These are phyloP conservation scores for Cucumis variabilis DNA, from an alignment of 331 rosid species.

Conservation along the genomic window DNA sequence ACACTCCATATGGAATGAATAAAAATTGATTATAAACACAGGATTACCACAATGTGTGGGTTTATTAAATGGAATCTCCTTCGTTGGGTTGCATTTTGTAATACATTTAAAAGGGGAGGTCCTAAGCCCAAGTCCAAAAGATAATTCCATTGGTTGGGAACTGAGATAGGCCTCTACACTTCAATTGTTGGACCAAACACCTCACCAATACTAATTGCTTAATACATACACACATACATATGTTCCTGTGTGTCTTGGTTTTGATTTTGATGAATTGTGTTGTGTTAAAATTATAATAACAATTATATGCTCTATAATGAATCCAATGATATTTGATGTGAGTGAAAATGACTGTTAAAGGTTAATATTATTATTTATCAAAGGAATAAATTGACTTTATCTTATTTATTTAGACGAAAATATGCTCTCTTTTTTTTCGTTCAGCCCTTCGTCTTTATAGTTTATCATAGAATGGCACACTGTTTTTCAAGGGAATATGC, in stretches of 20 bases:
- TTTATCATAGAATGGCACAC: too few relatives aligned
- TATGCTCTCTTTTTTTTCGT: neutral
- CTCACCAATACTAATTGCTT: neutral
- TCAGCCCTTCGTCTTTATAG: neutral
- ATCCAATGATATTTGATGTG: neutral
- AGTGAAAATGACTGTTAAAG: neutral
- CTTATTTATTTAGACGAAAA: neutral
- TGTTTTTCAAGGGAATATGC: too few relatives aligned
- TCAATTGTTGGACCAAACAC: neutral
- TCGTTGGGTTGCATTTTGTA: too few relatives aligned
- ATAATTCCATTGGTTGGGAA: neutral
- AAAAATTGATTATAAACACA: too few relatives aligned
- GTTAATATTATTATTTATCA: neutral
- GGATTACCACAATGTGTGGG: neutral
- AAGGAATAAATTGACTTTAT: conserved; percentile 13
- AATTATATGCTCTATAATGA: too few relatives aligned
- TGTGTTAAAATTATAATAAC: too few relatives aligned
- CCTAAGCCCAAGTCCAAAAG: neutral
- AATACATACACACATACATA: too few relatives aligned
- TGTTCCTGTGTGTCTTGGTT: too few relatives aligned
- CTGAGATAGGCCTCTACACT: too few relatives aligned
- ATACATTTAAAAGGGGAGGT: neutral
- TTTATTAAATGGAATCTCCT: too few relatives aligned
- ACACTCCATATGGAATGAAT: too few relatives aligned
- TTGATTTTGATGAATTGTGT: too few relatives aligned